phyloP scores from a whole-genome alignment of 306 rosid genomes.

The Dalbergia cochinchinensis region DNA sequence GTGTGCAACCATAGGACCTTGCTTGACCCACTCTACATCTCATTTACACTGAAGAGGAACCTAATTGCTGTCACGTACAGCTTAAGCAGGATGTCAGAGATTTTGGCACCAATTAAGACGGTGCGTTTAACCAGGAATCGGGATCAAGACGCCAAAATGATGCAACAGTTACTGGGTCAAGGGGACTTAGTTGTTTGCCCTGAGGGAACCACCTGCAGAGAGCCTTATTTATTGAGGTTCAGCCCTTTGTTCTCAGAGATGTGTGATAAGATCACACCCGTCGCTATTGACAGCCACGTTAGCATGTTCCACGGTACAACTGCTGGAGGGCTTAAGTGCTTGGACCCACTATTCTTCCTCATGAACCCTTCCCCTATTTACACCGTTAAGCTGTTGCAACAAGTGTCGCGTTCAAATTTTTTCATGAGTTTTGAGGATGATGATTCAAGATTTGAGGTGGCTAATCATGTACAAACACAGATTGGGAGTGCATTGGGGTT shows the following conservation, averaged over 20 bases:
- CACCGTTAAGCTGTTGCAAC: conserved; percentile 51
- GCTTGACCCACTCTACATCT: conserved; percentile 71
- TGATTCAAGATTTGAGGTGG: conserved; percentile 58
- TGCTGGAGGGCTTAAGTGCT: conserved; percentile 80
- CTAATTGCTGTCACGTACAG: conserved; percentile 78
- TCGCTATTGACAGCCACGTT: conserved; percentile 69
- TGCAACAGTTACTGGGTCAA: conserved; percentile 52
- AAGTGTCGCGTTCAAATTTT: conserved; percentile 28
- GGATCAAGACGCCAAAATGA: conserved; percentile 55
- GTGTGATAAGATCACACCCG: conserved; percentile 60
- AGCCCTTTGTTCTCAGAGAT: conserved; percentile 83
- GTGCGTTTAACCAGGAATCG: conserved; percentile 73
- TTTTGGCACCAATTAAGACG: conserved; percentile 76
- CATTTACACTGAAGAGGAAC: conserved; percentile 52
- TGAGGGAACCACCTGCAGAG: conserved; percentile 93
- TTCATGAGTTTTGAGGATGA: not conserved
- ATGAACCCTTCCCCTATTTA: conserved; percentile 77
- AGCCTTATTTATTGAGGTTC: conserved; percentile 79
- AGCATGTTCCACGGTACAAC: conserved; percentile 89
- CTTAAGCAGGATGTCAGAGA: conserved; percentile 78
- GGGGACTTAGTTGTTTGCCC: conserved; percentile 86
- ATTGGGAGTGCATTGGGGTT: conserved; percentile 65
- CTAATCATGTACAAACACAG: conserved; percentile 66
- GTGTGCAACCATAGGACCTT: conserved; percentile 87
- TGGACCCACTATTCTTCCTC: conserved; percentile 79